Conservation (phyloP, 1,284 basidiomycete genomes). For the Trichosporon sp. region DNA sequence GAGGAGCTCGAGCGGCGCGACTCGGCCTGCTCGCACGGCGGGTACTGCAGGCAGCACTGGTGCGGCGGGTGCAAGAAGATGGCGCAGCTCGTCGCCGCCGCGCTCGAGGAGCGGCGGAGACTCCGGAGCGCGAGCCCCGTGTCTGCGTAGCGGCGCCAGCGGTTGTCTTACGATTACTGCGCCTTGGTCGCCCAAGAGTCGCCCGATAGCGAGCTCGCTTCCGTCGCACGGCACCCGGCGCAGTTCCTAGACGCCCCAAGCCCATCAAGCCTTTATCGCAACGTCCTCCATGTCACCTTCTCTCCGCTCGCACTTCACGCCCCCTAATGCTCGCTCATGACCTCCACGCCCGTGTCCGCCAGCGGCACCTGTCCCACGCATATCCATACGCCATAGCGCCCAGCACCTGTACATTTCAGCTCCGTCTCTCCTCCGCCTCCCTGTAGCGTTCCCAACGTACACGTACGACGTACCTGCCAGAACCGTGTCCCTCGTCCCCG, state of each 20-base stretch:
- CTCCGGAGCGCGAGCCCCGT: neutral
- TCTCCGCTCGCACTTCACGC: neutral
- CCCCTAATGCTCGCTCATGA: neutral
- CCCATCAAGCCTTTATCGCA: neutral
- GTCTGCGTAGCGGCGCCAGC: neutral
- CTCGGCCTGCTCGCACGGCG: constrained; percentile 6
- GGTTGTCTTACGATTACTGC: neutral
- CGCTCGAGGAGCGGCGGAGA: neutral
- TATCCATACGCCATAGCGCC: neutral
- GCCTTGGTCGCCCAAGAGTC: neutral
- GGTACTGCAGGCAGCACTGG: constrained; percentile 1
- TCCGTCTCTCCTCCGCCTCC: neutral
- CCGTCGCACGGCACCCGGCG: neutral
- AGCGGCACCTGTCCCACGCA: neutral
- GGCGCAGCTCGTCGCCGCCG: neutral
- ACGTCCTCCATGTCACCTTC: neutral
- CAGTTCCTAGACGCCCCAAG: neutral
- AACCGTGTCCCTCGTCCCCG: neutral
- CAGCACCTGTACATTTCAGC: neutral
- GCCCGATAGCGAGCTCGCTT: neutral
- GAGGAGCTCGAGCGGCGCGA: constrained; percentile 1
- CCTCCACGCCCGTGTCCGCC: neutral
- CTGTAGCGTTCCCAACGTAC: neutral
- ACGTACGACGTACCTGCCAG: neutral
- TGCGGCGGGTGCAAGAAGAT: constrained; percentile 7